These are phyloP conservation scores for Henningerozyma blattae DNA, from an alignment of 805 yeast genomes.

Conservation along the genomic window DNA sequence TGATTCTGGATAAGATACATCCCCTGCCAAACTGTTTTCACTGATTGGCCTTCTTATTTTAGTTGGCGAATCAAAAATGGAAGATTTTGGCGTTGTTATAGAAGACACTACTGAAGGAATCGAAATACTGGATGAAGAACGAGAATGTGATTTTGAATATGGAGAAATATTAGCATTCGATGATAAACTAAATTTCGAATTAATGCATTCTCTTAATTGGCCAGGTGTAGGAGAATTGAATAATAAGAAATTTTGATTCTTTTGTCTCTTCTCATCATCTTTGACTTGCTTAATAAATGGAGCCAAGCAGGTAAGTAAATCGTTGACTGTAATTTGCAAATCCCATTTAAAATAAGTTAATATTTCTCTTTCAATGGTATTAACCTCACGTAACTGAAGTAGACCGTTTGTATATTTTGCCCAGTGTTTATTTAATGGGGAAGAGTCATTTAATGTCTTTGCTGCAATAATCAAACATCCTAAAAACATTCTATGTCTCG, in stretches of 20 bases:
- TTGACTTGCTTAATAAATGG: conserved; percentile 73
- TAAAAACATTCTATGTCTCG: conserved; percentile 83
- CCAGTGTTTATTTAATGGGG: conserved; percentile 96
- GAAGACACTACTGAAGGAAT: not conserved
- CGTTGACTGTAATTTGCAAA: conserved; percentile 55
- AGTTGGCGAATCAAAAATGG: not conserved
- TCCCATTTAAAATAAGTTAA: conserved; percentile 80
- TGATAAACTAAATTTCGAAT: conserved; percentile 5
- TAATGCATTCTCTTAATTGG: conserved; percentile 6
- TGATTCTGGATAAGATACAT: too few species aligned
- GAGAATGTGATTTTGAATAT: conserved; percentile 10
- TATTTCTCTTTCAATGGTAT: conserved; percentile 83
- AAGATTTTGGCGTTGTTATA: not conserved
- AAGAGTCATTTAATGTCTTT: conserved; percentile 81
- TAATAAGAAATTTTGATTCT: conserved; percentile 17
- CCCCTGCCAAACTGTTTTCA: too few species aligned
- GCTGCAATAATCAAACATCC: conserved; percentile 89
- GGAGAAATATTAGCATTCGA: conserved; percentile 3
- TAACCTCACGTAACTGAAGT: conserved; percentile 64
- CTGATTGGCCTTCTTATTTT: too few species aligned
- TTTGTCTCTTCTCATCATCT: conserved; percentile 16
- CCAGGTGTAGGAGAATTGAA: conserved; percentile 11
- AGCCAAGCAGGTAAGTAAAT: conserved; percentile 54
- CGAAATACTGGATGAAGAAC: conserved; percentile 13
- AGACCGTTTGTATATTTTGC: conserved; percentile 83